Base-by-base conservation (phyloP, 192 early-diverging fungal species). In the Phycomyces blakesleeanus region DNA sequence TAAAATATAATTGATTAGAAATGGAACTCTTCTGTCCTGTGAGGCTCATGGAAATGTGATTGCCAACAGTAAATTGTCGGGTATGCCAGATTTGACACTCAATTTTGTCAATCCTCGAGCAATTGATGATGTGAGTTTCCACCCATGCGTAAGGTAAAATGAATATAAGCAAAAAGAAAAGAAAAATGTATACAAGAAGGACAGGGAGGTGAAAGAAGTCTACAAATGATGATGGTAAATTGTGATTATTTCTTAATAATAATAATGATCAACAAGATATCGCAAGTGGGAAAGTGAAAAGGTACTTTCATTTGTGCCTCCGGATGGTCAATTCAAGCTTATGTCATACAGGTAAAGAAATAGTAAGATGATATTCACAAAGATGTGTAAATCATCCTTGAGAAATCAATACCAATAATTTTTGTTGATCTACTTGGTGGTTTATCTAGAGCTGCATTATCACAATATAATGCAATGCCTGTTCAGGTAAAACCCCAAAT, bases 61-160 rank as follows among this genome's bases (percentile, higher is more conserved):
- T 20, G 89, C 91, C 67, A 89, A 88, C 55, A 89, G 83, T 26
- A 67, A 79, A 59, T 80, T 98, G 25, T 91, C 91, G 18, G 93
- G 91, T 38, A 95, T 96, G 91, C 96, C 96, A 7, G 93, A 98
- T 44, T 70, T 95, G 58, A 80, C 87, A 0, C 69, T 98, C 49
- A 81, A 71, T 25, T 86, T 96, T 57, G 73, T 82, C 42, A 90
- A 91, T 57, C 80, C 87, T 9, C 59, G 80, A 44, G 52, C 87
- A 5, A 76, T 96, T 65, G 94, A 94, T 61, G 87, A 93, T 57
- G 82, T 81, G 22, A 86, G 87, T 54, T 93, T 98, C 71, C 96
- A 98, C 74, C 93, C 92, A 1, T 95, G 93, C 61, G 93, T 98
- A 8, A 76, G 90, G 79, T 72, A 50, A n/a, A n/a, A n/a, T n/a